These are phyloP conservation scores for Inosperma sp. DNA, from an alignment of 768 basidiomycete genomes.

Conservation along the genomic window DNA sequence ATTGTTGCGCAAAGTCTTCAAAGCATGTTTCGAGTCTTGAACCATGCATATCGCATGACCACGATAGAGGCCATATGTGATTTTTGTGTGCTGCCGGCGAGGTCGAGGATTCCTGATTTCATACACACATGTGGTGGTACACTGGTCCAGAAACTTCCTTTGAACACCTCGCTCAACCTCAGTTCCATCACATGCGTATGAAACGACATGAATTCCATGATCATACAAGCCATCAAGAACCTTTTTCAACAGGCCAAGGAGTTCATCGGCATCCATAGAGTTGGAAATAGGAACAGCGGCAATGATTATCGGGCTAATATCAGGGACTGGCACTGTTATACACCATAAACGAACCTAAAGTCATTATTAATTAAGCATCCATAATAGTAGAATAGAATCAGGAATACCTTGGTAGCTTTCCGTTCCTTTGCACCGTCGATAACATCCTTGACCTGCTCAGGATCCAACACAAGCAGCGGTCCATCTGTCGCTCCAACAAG, in stretches of 20 bases:
- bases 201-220: conserved; percentile 22
- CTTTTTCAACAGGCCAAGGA: conserved; percentile 13
- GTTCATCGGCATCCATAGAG: conserved; percentile 14
- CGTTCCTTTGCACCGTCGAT: neutral
- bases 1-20: conserved; percentile 32
- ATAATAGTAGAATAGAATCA: neutral
- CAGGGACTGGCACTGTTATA: conserved; percentile 29
- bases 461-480: conserved; percentile 8
- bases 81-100: neutral
- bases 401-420: conserved; percentile 12
- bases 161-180: conserved; percentile 26
- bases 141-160: neutral
- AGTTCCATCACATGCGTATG: conserved; percentile 35
- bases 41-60: conserved; percentile 20
- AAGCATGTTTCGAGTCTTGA: conserved; percentile 32
- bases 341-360: conserved; percentile 28
- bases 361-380: neutral
- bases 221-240: conserved; percentile 18
- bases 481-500: conserved; percentile 3
- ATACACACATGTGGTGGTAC: neutral
- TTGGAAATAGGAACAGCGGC: conserved; percentile 26
- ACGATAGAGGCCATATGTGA: conserved; percentile 12
- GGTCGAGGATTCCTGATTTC: neutral
- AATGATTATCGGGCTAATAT: conserved; percentile 30
- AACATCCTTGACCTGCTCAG: conserved; percentile 8